Conservation (phyloP, 2,329 filamentous ascomycete genomes). For the Aspergillus aculeatus region DNA sequence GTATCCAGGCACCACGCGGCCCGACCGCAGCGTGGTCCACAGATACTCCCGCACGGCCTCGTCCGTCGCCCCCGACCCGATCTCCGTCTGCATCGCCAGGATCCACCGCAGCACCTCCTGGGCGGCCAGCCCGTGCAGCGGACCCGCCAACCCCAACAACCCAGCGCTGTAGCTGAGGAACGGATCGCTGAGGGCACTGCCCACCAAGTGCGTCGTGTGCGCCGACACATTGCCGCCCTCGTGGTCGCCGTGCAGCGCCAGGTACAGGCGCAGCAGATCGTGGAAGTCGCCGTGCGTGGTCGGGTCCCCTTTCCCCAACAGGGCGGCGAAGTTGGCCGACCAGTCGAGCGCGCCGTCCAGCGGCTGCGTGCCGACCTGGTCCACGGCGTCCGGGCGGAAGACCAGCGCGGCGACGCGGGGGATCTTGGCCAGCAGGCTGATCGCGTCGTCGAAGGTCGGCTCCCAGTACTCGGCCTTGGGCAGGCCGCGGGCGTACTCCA, state of each 20-base stretch:
- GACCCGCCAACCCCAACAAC: slow-evolving; percentile 92
- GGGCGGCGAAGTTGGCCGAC: slow-evolving; percentile 97
- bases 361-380: slow-evolving; percentile 69
- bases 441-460: slow-evolving; percentile 92
- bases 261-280: slow-evolving; percentile 87
- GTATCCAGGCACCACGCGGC: slow-evolving; percentile 91
- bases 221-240: slow-evolving; percentile 98
- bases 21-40: slow-evolving; percentile 89
- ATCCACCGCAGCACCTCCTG: slow-evolving; percentile 98
- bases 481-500: slow-evolving; percentile 84
- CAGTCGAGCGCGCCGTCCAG: slow-evolving; percentile 86
- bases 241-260: slow-evolving; percentile 95
- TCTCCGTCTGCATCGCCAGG: slow-evolving; percentile 86
- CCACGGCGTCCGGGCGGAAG: slow-evolving; percentile 82
- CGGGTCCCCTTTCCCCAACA: slow-evolving; percentile 82
- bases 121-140: slow-evolving; percentile 86
- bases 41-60: slow-evolving; percentile 84
- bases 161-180: slow-evolving; percentile 96
- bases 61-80: slow-evolving; percentile 74
- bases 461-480: slow-evolving; percentile 99
- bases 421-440: slow-evolving; percentile 90
- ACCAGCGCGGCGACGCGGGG: slow-evolving; percentile 96
- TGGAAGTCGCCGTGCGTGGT: slow-evolving; percentile 72
- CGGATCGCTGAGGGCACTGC: slow-evolving; percentile 88
- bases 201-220: slow-evolving; percentile 91